Evolutionary conservation across 2,329 filamentous ascomycete species (phyloP).

Genomic region (Trichoderma sp.): DNA sequence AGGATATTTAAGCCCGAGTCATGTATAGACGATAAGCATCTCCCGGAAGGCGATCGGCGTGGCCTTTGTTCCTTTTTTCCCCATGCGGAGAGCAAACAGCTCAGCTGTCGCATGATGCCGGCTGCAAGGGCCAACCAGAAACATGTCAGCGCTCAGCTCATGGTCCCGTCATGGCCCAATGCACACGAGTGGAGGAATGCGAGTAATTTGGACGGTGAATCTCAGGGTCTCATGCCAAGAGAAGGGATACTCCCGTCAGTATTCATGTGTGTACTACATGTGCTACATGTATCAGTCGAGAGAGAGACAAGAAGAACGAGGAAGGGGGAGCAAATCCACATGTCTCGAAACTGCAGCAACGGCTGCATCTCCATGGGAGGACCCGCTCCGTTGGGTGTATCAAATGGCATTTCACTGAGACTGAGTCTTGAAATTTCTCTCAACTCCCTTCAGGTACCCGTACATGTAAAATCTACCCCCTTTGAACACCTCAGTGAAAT

Average conservation of each 20-base stretch:
- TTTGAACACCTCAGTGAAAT: background rate
- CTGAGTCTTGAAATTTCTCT: background rate
- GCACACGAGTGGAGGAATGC: slow-evolving; percentile 9
- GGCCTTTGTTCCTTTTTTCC: background rate
- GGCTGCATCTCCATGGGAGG: slow-evolving; percentile 10
- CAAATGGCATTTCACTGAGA: background rate
- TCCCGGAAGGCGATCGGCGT: background rate
- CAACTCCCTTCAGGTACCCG: background rate
- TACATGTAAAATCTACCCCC: background rate
- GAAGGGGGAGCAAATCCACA: background rate
- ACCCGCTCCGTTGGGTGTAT: background rate
- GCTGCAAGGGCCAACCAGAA: slow-evolving; percentile 8
- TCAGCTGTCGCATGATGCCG: slow-evolving; percentile 4
- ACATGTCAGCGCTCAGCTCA: slow-evolving; percentile 12
- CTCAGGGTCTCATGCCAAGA: background rate
- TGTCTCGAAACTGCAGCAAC: slow-evolving; percentile 19
- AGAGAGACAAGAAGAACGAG: background rate
- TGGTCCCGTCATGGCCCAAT: background rate
- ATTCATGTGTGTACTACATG: background rate
- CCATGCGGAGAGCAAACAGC: slow-evolving; percentile 5
- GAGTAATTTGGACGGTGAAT: slow-evolving; percentile 3
- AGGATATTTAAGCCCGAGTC: background rate
- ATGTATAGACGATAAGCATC: background rate
- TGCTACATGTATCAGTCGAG: background rate
- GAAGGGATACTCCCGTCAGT: background rate